Evolutionary conservation across 257 asterid species (phyloP), one percentile per base, ranked within the genome.

Genomic region (Handroanthus guayacan): DNA sequence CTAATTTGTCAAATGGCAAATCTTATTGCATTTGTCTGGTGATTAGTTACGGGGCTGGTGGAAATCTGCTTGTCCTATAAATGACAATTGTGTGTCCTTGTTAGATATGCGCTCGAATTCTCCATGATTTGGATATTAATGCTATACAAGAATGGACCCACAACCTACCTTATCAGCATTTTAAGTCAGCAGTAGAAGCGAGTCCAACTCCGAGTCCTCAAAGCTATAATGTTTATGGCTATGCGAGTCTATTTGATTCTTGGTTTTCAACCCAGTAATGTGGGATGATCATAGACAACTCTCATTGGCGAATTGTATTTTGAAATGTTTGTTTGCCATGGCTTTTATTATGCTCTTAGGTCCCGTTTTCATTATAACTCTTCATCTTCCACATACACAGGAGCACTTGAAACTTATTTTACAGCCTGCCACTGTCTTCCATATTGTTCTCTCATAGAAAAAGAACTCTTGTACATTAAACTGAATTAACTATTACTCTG

Each of bases 321-420:
- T 62, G 25, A 62, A 62, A 14, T 38, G 6, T 36, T 62, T 38
- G 13, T 62, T 14, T 5, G 13, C 61, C 4, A 43, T 48, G 2
- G 5, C 31, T 5, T 47, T 45, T 12, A 5, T 20, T 50, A n/a
- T 67, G 60, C 20, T 13, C 44, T 12, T 20, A 10, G 44, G 31
- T 10, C 45, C 25, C 20, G 31, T 20, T 48, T 9, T 48, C 25
- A 48, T 17, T 44, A 9, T 45, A 16, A 67, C 25, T 67, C 14
- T 39, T 25, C 6, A 12, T 37, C 14, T 20, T 47, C 48, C 45
- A 65, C 17, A 5, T 48, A 48, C 4, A 2, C 13, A 9, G 47
- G 54, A 65, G 55, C 54, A 39, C 54, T 65, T n/a, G 38, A 41
- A 65, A 18, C 17, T 44, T 45, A 66, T 44, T 66, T 37, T 67